A percentile compares a stretch with the other conserved stretches of the same genome.
phyloP scores from a whole-genome alignment of 2,329 filamentous ascomycete species.

The Amauroascus verrucosus region DNA sequence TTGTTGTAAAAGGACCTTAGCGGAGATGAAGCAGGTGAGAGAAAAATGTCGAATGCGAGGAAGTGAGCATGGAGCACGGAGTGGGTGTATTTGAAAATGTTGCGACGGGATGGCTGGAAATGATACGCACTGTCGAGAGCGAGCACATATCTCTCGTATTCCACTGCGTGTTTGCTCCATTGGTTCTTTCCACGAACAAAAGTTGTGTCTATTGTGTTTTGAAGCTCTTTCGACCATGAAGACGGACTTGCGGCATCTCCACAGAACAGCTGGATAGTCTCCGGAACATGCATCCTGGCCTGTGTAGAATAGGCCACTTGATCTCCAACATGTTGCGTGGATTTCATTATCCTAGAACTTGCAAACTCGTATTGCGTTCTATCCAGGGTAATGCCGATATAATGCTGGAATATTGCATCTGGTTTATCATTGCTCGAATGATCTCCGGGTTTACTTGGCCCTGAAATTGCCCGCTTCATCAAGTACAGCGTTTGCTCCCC shows the following conservation, averaged over 20 bases:
- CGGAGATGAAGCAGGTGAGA: conserved; percentile 19
- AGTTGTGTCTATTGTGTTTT: neutral
- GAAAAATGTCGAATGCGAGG: conserved; percentile 48
- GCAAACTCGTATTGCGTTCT: conserved; percentile 36
- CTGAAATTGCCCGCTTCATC: conserved; percentile 15
- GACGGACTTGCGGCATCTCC: conserved; percentile 43
- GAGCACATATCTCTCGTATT: conserved; percentile 29
- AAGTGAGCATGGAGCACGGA: conserved; percentile 38
- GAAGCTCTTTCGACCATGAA: conserved; percentile 16
- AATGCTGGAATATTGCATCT: conserved; percentile 31
- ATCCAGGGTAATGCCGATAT: conserved; percentile 47
- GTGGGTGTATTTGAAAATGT: conserved; percentile 37
- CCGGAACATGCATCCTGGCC: neutral
- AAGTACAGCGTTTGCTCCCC: conserved; percentile 48
- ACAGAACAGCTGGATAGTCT: conserved; percentile 33
- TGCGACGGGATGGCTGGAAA: conserved; percentile 44
- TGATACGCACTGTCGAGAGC: conserved; percentile 50
- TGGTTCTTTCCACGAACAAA: neutral
- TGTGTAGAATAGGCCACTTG: neutral
- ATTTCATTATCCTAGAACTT: conserved; percentile 9
- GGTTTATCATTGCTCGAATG: neutral
- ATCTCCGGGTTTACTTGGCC: neutral
- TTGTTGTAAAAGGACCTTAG: conserved; percentile 20
- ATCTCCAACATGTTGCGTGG: neutral
- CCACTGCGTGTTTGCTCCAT: neutral